Conservation (phyloP, 2,329 filamentous ascomycete genomes). For the Beauveria medogensis region DNA sequence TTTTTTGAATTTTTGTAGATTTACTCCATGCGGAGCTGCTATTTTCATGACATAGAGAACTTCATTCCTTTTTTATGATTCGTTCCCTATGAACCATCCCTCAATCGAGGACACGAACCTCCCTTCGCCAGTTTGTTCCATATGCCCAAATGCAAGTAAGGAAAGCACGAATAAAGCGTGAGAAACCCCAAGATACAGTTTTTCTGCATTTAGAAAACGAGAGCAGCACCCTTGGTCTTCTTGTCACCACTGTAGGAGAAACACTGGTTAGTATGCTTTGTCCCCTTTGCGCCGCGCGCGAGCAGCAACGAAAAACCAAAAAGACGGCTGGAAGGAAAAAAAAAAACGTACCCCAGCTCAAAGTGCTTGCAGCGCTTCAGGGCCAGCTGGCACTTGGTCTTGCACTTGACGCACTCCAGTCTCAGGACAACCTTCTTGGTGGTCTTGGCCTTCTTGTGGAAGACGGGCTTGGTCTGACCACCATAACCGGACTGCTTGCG, state of each 20-base stretch:
- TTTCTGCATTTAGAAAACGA: conserved; percentile 81
- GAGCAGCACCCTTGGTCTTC: conserved; percentile 99
- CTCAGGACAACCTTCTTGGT: conserved; percentile 99
- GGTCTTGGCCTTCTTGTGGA: conserved; percentile 99
- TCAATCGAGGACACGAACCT: conserved; percentile 37
- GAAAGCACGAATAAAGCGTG: conserved; percentile 33
- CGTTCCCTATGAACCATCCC: conserved; percentile 36
- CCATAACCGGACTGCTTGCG: conserved; percentile 99
- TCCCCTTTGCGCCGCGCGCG: background rate
- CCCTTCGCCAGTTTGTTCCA: conserved; percentile 39
- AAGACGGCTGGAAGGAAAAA: conserved; percentile 31
- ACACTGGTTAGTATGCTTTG: conserved; percentile 31
- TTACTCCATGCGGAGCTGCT: conserved; percentile 5
- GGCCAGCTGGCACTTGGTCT: conserved; percentile 95
- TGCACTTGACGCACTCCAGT: conserved; percentile 96
- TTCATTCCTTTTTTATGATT: conserved; percentile 25
- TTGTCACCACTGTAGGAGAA: conserved; percentile 79
- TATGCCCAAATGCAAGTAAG: conserved; percentile 36
- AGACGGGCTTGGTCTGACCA: conserved; percentile 99
- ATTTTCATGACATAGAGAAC: conserved; percentile 16
- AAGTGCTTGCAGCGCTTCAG: conserved; percentile 99
- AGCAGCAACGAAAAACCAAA: background rate
- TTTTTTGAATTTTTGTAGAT: conserved; percentile 8
- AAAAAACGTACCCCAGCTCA: conserved; percentile 82
- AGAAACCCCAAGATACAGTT: conserved; percentile 27